Evolutionary conservation across 2,329 filamentous ascomycete species (phyloP).

Genomic region (Verticillium longisporum): DNA sequence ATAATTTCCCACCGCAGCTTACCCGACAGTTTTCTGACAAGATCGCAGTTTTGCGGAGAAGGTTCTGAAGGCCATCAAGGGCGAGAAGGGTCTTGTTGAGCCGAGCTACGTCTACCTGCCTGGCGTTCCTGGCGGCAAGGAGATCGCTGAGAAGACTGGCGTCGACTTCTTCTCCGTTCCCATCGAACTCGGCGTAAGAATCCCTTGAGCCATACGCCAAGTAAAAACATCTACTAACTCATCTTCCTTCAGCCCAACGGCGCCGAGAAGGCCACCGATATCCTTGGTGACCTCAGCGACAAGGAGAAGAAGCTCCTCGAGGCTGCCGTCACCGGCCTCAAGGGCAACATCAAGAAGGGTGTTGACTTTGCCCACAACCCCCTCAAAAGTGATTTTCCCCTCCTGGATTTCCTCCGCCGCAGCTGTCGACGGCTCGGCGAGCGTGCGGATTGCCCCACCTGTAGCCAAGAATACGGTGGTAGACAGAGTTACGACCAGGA

Average conservation of each 20-base stretch:
- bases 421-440: not conserved
- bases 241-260: slow-evolving; percentile 58
- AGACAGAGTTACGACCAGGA: slow-evolving; percentile 12
- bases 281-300: slow-evolving; percentile 69
- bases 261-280: slow-evolving; percentile 78
- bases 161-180: slow-evolving; percentile 94
- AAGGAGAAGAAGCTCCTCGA: slow-evolving; percentile 85
- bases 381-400: slow-evolving; percentile 71
- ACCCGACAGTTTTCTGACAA: slow-evolving; percentile 12
- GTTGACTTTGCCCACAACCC: slow-evolving; percentile 80
- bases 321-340: slow-evolving; percentile 68
- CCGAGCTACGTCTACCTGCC: slow-evolving; percentile 94
- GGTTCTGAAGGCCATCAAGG: slow-evolving; percentile 79
- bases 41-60: slow-evolving; percentile 77
- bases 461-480: slow-evolving; percentile 13
- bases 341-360: slow-evolving; percentile 93
- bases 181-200: slow-evolving; percentile 84
- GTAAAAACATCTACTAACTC: not conserved
- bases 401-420: slow-evolving; percentile 5
- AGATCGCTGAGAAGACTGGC: slow-evolving; percentile 75
- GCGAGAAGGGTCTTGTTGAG: slow-evolving; percentile 89
- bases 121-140: slow-evolving; percentile 81
- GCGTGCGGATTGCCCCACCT: slow-evolving; percentile 7
- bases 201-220: not conserved
- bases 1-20: not conserved